phyloP scores from a whole-genome alignment of 768 basidiomycete genomes.

The Russula foetens region DNA sequence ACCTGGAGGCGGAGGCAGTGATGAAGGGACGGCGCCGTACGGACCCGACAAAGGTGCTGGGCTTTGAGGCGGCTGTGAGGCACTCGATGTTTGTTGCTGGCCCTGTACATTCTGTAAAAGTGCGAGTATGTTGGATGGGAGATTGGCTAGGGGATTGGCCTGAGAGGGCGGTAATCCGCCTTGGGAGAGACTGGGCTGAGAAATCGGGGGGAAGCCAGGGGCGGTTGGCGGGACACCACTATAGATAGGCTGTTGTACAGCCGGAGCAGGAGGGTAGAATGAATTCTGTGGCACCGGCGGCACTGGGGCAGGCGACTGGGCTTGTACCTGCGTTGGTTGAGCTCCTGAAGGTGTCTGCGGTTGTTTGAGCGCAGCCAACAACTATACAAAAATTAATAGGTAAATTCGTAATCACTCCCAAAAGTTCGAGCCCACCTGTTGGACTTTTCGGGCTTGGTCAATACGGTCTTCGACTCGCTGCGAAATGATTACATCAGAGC shows the following conservation, averaged over 20 bases:
- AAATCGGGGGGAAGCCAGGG: conserved; percentile 14
- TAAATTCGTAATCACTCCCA: neutral
- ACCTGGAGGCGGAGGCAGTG: conserved; percentile 34
- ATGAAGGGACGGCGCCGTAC: conserved; percentile 20
- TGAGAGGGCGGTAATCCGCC: conserved; percentile 5
- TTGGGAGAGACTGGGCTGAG: conserved; percentile 14
- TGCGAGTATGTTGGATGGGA: conserved; percentile 18
- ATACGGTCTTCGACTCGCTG: conserved; percentile 67
- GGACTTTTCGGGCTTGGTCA: conserved; percentile 82
- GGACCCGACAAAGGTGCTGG: conserved; percentile 1
- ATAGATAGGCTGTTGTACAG: conserved; percentile 23
- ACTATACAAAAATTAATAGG: conserved; percentile 26
- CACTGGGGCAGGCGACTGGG: conserved; percentile 21
- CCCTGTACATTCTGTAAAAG: conserved; percentile 14
- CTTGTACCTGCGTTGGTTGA: conserved; percentile 29
- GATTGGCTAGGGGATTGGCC: conserved; percentile 8
- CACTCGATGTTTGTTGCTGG: conserved; percentile 20
- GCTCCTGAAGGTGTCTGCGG: conserved; percentile 37
- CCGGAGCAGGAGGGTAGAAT: conserved; percentile 39
- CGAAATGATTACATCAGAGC: neutral
- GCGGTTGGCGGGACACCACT: conserved; percentile 13
- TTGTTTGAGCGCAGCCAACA: conserved; percentile 75
- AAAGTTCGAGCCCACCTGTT: conserved; percentile 41
- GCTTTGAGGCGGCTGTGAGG: conserved; percentile 16
- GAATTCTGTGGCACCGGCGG: conserved; percentile 24